Evolutionary conservation across 495 filamentous ascomycete genomes (phyloP).

Genomic region (Hyaloscypha bicolor): DNA sequence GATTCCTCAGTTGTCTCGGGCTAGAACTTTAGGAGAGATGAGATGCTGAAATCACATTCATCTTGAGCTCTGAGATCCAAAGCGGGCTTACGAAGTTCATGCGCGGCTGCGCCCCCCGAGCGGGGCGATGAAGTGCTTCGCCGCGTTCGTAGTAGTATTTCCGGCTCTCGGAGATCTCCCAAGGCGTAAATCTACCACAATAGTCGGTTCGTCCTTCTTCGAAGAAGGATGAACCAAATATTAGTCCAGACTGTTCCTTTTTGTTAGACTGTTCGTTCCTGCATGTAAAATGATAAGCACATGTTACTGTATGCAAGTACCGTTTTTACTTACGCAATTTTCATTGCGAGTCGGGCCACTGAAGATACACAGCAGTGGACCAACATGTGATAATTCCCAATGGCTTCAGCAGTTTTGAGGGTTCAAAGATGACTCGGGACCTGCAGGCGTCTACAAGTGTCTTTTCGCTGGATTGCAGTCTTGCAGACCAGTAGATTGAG

Average conservation of each 20-base stretch:
- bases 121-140: background rate
- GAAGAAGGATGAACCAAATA: no score
- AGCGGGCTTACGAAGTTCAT: background rate
- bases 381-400: background rate
- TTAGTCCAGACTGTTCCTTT: no score
- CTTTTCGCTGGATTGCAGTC: no score
- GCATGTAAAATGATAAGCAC: background rate
- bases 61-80: background rate
- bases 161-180: background rate
- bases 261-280: background rate
- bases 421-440: background rate
- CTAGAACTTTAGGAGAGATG: background rate
- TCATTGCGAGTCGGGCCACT: background rate
- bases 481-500: no score
- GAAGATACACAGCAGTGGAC: background rate
- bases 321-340: background rate
- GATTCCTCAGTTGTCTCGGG: background rate
- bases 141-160: background rate
- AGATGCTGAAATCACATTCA: background rate
- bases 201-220: no score
- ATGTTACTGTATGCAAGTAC: background rate
- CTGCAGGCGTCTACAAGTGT: background rate
- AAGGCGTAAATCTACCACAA: background rate
- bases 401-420: background rate
- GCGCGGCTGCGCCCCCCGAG: background rate